Conservation (phyloP, 805 yeast genomes). For the Nakazawaea wyomingensis region DNA sequence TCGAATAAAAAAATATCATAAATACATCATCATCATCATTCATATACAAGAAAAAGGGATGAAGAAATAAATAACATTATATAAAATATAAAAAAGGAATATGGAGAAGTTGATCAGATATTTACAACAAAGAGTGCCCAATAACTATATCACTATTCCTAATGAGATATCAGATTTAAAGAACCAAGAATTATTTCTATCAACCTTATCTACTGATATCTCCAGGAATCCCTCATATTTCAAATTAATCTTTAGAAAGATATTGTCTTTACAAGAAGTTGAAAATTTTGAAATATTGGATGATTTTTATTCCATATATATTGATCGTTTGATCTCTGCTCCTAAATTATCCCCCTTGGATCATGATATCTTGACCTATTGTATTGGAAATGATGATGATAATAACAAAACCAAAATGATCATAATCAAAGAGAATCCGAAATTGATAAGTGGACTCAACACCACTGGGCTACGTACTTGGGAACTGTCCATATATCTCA, state of each 20-base stretch:
- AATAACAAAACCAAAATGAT: no score
- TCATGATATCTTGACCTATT: conserved; percentile 33
- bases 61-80: no score
- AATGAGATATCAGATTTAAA: conserved; percentile 14
- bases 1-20: no score
- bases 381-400: conserved; percentile 20
- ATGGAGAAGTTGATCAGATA: conserved; percentile 21
- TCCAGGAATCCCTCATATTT: conserved; percentile 47
- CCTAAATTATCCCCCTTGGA: conserved; percentile 31
- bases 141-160: conserved; percentile 12
- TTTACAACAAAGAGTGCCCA: conserved; percentile 27
- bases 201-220: conserved; percentile 20
- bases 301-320: conserved; percentile 37
- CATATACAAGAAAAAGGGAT: no score
- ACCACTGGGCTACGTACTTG: conserved; percentile 90
- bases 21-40: no score
- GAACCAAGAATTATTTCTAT: conserved; percentile 20
- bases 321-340: conserved; percentile 28
- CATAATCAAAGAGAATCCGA: conserved; percentile 54
- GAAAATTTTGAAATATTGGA: conserved; percentile 28
- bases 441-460: conserved; percentile 63
- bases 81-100: no score
- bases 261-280: conserved; percentile 32
- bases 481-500: conserved; percentile 80
- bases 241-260: conserved; percentile 37